Evolutionary conservation across 768 basidiomycete genomes (phyloP), one percentile per base, ranked within the genome.

Genomic region (Amanita thiersii): DNA sequence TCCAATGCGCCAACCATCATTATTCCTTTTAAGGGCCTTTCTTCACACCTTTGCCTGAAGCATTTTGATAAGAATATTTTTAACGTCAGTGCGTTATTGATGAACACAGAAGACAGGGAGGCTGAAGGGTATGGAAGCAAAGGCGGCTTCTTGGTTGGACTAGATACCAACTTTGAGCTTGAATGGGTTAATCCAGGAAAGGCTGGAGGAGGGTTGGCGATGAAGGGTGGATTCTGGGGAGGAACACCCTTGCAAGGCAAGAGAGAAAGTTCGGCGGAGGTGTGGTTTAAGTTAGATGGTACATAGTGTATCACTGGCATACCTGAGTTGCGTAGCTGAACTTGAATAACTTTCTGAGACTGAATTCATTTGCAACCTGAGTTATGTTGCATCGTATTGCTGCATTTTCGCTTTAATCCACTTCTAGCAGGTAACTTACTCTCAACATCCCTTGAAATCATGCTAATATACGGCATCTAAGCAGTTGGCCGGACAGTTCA

Each of bases 201-300:
- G 2, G 52, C 14, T 15, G 14, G 55, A n/a, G 60, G 61, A 39
- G 66, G 67, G 0, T 49, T 65, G 38, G 62, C 64, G 18, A 64
- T 69, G 37, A 60, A 55, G 40, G 63, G 64, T 2, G 56, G 57
- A 3, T 63, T 70, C 49, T 68, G 64, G 66, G 66, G 66, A 0
- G 8, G 24, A 15, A 28, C 5, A 10, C n/a, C 23, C 11, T 40
- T 19, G n/a, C 12, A 5, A 63, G 56, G 50, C 60, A 62, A 35
- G 65, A 63, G 0, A n/a, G n/a, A 33, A 11, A 28, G 26, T 1
- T 15, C 17, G 17, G 3, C 3, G 30, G 17, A 10, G 12, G 3
- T 31, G 4, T 3, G 4, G 30, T 31, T 31, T 15, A 10, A n/a
- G 30, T 15, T 31, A 15, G 30, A 12, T 31, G 12, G 30, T 15